Conservation (phyloP, 163 green algal species). For the Scenedesmus sp. region DNA sequence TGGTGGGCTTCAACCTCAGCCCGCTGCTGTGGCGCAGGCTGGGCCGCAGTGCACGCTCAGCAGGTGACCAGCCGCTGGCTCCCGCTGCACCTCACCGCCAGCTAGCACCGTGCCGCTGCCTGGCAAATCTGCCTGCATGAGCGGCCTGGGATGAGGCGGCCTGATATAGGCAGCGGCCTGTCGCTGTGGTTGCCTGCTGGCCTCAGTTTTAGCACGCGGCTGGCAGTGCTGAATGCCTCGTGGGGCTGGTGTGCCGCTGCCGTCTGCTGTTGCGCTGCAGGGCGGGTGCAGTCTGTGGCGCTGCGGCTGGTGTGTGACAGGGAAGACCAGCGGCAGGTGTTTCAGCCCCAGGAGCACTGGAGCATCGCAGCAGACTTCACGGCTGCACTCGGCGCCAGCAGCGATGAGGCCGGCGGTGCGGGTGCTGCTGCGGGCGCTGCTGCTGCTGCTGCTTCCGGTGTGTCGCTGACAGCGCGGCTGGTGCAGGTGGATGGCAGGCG, state of each 20-base stretch:
- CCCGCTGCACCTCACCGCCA: too few relatives aligned
- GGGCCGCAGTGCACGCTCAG: conserved; percentile 73
- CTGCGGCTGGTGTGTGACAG: conserved; percentile 90
- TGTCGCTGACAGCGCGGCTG: conserved; percentile 41
- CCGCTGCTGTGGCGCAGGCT: conserved; percentile 95
- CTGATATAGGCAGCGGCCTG: background rate
- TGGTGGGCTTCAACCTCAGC: conserved; percentile 92
- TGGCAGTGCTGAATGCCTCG: background rate
- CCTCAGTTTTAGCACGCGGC: background rate
- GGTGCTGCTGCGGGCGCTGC: background rate
- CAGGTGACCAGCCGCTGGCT: too few relatives aligned
- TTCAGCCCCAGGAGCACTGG: conserved; percentile 84
- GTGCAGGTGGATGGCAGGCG: conserved; percentile 57
- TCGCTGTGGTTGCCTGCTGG: background rate
- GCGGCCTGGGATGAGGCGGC: too few relatives aligned
- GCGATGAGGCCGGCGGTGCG: background rate
- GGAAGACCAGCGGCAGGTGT: conserved; percentile 82
- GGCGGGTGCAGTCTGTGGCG: conserved; percentile 93
- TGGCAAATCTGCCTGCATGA: background rate
- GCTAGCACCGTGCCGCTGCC: too few relatives aligned
- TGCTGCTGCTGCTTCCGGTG: background rate
- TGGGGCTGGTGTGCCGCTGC: background rate
- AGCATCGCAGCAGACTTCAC: conserved; percentile 70
- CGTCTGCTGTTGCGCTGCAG: conserved; percentile 57
- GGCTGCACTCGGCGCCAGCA: conserved; percentile 20